phyloP scores from a whole-genome alignment of 352 stramenopile species.

The Globisporangium takayamanum region DNA sequence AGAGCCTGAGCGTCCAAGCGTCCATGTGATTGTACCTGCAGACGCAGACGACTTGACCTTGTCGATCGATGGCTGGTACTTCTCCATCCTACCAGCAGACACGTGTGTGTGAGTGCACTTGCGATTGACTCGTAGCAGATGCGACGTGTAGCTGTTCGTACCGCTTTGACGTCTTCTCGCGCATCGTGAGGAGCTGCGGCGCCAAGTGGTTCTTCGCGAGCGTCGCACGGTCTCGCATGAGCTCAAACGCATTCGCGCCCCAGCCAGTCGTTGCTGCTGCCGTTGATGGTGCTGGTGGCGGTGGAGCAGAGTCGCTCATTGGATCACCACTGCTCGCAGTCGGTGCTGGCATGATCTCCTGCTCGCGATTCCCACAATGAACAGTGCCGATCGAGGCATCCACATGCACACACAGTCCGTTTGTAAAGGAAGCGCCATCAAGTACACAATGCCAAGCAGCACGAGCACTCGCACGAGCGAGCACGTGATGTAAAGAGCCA shows the following conservation, averaged over 20 bases:
- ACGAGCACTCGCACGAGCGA: too few species aligned
- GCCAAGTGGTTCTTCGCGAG: slow-evolving; percentile 47
- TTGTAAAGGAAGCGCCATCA: too few species aligned
- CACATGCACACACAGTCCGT: too few species aligned
- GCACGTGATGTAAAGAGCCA: too few species aligned
- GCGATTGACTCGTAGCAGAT: neutral
- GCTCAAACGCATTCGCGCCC: slow-evolving; percentile 27
- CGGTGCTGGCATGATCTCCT: slow-evolving; percentile 3
- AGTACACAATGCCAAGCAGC: too few species aligned
- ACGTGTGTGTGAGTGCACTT: neutral
- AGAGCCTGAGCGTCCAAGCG: neutral
- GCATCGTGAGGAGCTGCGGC: slow-evolving; percentile 47
- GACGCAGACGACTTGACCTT: slow-evolving; percentile 66
- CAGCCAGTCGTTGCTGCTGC: slow-evolving; percentile 4
- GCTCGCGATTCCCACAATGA: too few species aligned
- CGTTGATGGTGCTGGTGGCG: neutral
- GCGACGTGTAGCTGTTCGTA: slow-evolving; percentile 6
- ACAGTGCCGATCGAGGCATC: too few species aligned
- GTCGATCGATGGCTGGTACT: slow-evolving; percentile 72
- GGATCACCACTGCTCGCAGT: neutral
- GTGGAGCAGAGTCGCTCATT: neutral
- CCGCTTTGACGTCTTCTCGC: slow-evolving; percentile 47
- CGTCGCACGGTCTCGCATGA: slow-evolving; percentile 48
- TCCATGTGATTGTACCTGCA: slow-evolving; percentile 23
- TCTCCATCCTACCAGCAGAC: slow-evolving; percentile 33